Evolutionary conservation across 192 early-diverging fungal species (phyloP), one percentile per base, ranked within the genome.

Genomic region (Coemansia aciculifera): DNA sequence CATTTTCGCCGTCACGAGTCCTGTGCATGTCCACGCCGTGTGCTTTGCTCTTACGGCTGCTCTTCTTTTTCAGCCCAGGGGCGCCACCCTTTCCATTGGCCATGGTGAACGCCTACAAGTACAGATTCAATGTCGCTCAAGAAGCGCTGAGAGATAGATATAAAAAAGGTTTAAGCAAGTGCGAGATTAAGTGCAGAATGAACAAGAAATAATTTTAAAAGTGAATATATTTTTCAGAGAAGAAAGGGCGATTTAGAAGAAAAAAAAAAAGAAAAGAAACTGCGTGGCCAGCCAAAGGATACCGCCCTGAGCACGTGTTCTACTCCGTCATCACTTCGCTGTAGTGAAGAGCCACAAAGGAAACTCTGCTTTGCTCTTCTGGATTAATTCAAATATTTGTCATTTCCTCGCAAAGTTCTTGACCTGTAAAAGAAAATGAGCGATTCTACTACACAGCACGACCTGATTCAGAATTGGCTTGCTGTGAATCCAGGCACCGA

Each of bases 381-480:
- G 8, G 8, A 36, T 36, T 36, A 36, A 40, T 40, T 40, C 39
- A 36, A 36, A 40, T 40, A 40, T 40, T 40, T 40, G 10, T 40
- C 39, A 13, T 40, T 40, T 15, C 7, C 39, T 40, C 65, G 15
- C 38, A 17, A 40, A 31, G 1, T 6, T 15, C 21, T n/a, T 15
- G 21, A 23, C 29, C 2, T 21, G 44, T 10, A 37, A 21, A 15
- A 34, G 31, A 51, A 21, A 65, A 77, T 83, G 72, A 74, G 71
- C 63, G 71, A 67, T 49, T 6, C 79, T 10, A 39, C 63, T 21
- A 57, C 54, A 48, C 87, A 91, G 21, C 54, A 69, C 39, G 82
- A 86, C 63, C 81, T 90, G 60, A 85, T 90, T 73, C 75, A 74
- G 21, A 69, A 86, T 54, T 91, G 90, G 84, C 77, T 85, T 2